phyloP scores from a whole-genome alignment of 805 yeast genomes.

The Kluyveromyces wickerhamii region DNA sequence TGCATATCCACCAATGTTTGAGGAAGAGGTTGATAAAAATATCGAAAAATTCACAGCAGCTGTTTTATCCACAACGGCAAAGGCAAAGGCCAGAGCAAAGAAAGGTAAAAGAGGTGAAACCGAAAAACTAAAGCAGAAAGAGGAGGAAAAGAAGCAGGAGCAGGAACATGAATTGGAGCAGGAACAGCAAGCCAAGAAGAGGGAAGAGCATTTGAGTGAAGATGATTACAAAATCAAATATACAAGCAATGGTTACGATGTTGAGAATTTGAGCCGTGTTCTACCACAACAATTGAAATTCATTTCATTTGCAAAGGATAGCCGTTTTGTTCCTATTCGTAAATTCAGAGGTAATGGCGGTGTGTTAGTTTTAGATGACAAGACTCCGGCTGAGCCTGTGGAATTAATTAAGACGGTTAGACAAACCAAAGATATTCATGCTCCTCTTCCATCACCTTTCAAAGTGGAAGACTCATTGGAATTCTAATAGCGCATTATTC shows the following conservation, averaged over 20 bases:
- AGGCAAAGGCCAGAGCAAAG: constrained; percentile 89
- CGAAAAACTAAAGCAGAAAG: constrained; percentile 25
- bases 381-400: constrained; percentile 48
- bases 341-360: constrained; percentile 64
- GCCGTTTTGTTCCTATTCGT: constrained; percentile 76
- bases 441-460: constrained; percentile 40
- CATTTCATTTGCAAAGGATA: constrained; percentile 67
- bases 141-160: constrained; percentile 16
- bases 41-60: constrained; percentile 90
- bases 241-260: constrained; percentile 56
- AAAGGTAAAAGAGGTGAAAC: constrained; percentile 46
- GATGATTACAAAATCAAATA: constrained; percentile 40
- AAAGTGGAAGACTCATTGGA: constrained; percentile 27
- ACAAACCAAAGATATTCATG: constrained; percentile 65
- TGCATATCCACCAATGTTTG: constrained; percentile 83
- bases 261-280: constrained; percentile 79
- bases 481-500: too few relatives aligned
- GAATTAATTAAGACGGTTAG: constrained; percentile 76
- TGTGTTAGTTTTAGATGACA: constrained; percentile 62
- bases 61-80: constrained; percentile 85
- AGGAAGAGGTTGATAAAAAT: constrained; percentile 68
- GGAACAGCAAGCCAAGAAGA: constrained; percentile 17
- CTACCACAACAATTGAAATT: constrained; percentile 82
- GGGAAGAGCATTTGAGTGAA: constrained; percentile 20
- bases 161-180: constrained; percentile 22